Percentiles rank a stretch among this genome's conserved stretches.
Conservation (phyloP, 2,329 filamentous ascomycete genomes). For the Sordariomycetes sp. region DNA sequence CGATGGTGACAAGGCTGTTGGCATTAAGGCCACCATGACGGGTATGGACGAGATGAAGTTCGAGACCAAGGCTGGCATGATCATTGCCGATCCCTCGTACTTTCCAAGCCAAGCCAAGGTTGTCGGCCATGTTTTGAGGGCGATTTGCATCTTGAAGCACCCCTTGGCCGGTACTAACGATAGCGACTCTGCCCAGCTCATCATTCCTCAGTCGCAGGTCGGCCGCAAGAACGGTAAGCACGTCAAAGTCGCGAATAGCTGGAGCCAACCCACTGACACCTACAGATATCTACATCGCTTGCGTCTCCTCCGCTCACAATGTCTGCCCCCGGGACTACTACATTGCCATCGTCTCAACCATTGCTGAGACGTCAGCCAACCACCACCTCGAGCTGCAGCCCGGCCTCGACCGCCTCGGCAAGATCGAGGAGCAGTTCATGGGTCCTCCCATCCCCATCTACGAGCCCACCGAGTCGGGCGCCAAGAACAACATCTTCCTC, state of each 20-base stretch:
- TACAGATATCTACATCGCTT: slow-evolving; percentile 89
- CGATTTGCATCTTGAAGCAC: slow-evolving; percentile 96
- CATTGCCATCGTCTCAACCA: slow-evolving; percentile 96
- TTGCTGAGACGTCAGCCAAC: slow-evolving; percentile 84
- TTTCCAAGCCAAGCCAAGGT: slow-evolving; percentile 85
- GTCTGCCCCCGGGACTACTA: slow-evolving; percentile 99
- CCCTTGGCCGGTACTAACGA: slow-evolving; percentile 84
- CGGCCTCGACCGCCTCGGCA: slow-evolving; percentile 83
- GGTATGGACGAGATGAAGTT: slow-evolving; percentile 89
- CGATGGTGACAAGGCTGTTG: slow-evolving; percentile 75
- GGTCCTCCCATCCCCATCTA: slow-evolving; percentile 86
- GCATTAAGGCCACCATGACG: slow-evolving; percentile 96
- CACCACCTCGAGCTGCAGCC: slow-evolving; percentile 92
- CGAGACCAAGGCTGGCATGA: slow-evolving; percentile 91
- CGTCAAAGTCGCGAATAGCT: background rate
- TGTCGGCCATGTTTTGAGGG: slow-evolving; percentile 83
- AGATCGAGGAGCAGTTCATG: slow-evolving; percentile 97
- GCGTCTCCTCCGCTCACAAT: slow-evolving; percentile 92
- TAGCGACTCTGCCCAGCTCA: slow-evolving; percentile 84
- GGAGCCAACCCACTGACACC: background rate
- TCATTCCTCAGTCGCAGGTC: slow-evolving; percentile 96
- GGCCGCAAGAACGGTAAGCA: slow-evolving; percentile 84
- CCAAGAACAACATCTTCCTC: slow-evolving; percentile 87
- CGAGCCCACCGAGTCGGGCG: slow-evolving; percentile 76
- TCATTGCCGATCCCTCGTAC: slow-evolving; percentile 93